phyloP scores from a whole-genome alignment of 306 rosid species.

The Malus orientalis region DNA sequence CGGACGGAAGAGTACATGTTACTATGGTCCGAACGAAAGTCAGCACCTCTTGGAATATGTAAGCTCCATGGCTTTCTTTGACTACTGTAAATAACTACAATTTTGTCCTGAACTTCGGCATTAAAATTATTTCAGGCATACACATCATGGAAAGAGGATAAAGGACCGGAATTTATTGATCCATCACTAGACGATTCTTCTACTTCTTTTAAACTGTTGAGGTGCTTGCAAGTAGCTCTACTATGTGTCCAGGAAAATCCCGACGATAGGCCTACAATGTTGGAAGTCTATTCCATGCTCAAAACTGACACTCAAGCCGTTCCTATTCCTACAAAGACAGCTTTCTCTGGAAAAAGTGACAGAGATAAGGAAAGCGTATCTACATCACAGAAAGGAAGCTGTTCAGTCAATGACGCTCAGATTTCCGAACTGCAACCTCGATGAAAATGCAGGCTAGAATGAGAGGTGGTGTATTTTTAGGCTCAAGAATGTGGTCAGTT shows the following conservation, averaged over 20 bases:
- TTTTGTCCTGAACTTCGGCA: too few species aligned
- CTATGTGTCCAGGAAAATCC: slow-evolving; percentile 59
- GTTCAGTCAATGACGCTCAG: slow-evolving; percentile 36
- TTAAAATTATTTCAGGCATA: slow-evolving; percentile 32
- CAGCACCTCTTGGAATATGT: slow-evolving; percentile 50
- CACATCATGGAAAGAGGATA: slow-evolving; percentile 39
- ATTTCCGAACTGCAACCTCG: slow-evolving; percentile 38
- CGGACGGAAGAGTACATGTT: slow-evolving; percentile 37
- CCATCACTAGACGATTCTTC: slow-evolving; percentile 42
- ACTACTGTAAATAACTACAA: too few species aligned
- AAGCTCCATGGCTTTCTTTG: slow-evolving; percentile 3
- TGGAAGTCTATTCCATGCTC: slow-evolving; percentile 49
- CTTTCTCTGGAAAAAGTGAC: slow-evolving; percentile 19
- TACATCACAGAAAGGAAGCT: neutral
- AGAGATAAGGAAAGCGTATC: slow-evolving; percentile 2
- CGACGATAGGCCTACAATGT: slow-evolving; percentile 54
- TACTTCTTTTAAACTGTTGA: slow-evolving; percentile 33
- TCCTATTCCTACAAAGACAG: slow-evolving; percentile 32
- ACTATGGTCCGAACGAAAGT: slow-evolving; percentile 33
- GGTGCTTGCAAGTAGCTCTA: slow-evolving; percentile 61
- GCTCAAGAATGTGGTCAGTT: too few species aligned
- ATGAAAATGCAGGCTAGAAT: slow-evolving; percentile 6
- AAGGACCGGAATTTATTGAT: slow-evolving; percentile 42
- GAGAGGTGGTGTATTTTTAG: neutral
- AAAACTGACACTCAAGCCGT: slow-evolving; percentile 31